Base-by-base conservation (phyloP, 495 filamentous ascomycete genomes). In the Aspergillus egyptiacus region DNA sequence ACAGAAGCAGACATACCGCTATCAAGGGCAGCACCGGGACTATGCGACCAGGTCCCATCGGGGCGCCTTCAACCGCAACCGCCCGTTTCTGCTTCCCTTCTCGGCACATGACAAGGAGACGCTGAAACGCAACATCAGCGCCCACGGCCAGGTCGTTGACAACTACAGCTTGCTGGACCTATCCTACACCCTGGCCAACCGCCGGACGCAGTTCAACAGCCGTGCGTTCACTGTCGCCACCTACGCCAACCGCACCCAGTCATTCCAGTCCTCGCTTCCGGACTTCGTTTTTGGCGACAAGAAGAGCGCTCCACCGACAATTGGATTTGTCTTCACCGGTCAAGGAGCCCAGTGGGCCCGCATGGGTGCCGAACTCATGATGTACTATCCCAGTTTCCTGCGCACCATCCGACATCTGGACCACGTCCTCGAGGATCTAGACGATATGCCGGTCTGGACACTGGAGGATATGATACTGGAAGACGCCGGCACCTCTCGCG, bases 381-480 rank as follows among this genome's bases (percentile, higher is more conserved):
- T 9, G 1, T 8, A 37, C 24, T 27, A 14, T 17, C 31, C 20
- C 1, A 13, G 5, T 9, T 36, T 37, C 19, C 6, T 3, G 14
- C 11, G 20, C 1, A 17, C 11, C n/a, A 23, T 47, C 6, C 9
- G n/a, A 3, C 13, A 18, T 6, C n/a, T 36, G n/a, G 14, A 11
- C 20, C 3, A 14, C n/a, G 22, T 19, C 13, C 33, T 46, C 6
- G 17, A 17, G 2, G 28, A 3, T 1, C 13, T 23, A 5, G n/a
- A 8, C 10, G n/a, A 35, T 84, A 80, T 57, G 72, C 76, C 63
- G 0, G 36, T 2, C 36, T 39, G 36, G 36, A 2, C 19, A 3
- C 3, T 39, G 2, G 70, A 73, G 11, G 74, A 71, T 3, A 63
- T 63, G 1, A 49, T 83, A 7, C 61, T 65, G 0, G 59, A 59